Base-by-base conservation (phyloP, 2,329 filamentous ascomycete genomes). In the Akanthomyces lecanii region DNA sequence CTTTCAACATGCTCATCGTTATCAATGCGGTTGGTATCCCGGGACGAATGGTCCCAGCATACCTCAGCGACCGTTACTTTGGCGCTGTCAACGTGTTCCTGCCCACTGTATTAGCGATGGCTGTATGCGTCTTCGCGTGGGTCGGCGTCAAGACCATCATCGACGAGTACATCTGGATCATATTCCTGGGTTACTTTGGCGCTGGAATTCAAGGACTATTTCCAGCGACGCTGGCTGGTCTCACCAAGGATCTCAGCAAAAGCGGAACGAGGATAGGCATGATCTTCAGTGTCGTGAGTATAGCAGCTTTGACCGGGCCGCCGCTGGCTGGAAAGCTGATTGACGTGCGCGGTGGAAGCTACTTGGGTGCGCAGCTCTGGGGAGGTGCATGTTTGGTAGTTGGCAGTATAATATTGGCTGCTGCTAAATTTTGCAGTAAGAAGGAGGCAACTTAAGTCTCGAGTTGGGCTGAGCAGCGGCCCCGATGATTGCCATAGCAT, bases 161-260 rank as follows among this genome's bases (percentile, higher is more conserved):
- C 2, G 64, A 48, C 1, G 73, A 89, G 42, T 90, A 89, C 68
- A 79, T 77, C 1, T 91, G 89, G 80, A 76, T 83, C 0, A 75
- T 80, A 0, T 78, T 88, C 62, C 90, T 89, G 69, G 89, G 89
- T 1, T 77, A 90, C 54, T 81, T 81, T 2, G 85, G 81, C 0
- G 87, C 86, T 0, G 85, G 80, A 0, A 83, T 90, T 53, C 88
- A 90, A 73, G 81, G 82, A 7, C 71, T 91, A 12, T 90, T 90
- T 67, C 88, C 89, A 0, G 85, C 87, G 0, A 71, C 73, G 6
- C 66, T 72, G 14, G 73, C 72, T 1, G 68, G 81, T 30, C 71
- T 87, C 61, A 84, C 80, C 4, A 77, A 76, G 4, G 83, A 87
- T 66, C 69, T 83, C 64, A 73, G 77, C 14, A 85, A 84, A 70